Evolutionary conservation across 768 basidiomycete genomes (phyloP).

Genomic region (Tricholoma sp.): DNA sequence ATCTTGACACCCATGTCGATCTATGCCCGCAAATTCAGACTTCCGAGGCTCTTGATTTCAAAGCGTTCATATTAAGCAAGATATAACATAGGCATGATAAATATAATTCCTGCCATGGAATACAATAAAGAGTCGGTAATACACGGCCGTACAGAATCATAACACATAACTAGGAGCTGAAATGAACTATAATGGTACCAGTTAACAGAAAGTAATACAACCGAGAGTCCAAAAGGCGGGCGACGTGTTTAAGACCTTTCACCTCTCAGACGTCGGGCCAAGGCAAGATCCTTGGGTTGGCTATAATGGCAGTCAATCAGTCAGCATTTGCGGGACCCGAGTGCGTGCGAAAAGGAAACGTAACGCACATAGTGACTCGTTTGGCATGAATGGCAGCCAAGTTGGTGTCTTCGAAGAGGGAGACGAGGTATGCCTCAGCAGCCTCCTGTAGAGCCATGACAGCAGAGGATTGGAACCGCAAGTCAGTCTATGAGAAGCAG

Average conservation of each 20-base stretch:
- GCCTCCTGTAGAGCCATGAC: conserved; percentile 94
- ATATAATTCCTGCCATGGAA: conserved; percentile 1
- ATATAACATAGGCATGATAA: conserved; percentile 1
- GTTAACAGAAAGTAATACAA: not conserved
- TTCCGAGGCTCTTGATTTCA: conserved; percentile 32
- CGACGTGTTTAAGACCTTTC: conserved; percentile 61
- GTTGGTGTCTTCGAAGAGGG: conserved; percentile 85
- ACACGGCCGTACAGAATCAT: conserved; percentile 2
- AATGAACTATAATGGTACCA: not conserved
- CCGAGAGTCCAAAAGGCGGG: not conserved
- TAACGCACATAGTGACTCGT: conserved; percentile 61
- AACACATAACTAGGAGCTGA: conserved; percentile 1
- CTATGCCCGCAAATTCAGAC: conserved; percentile 23
- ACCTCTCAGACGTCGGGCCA: conserved; percentile 82
- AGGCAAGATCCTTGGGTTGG: conserved; percentile 86
- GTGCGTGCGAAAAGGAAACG: not conserved
- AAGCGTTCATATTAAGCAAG: not conserved
- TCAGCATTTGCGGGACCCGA: conserved; percentile 8
- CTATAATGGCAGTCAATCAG: conserved; percentile 27
- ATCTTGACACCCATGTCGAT: no score
- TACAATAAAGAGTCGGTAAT: not conserved
- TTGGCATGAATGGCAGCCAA: conserved; percentile 90
- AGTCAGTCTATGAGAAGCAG: conserved; percentile 54
- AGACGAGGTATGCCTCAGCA: conserved; percentile 85
- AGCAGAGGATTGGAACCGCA: conserved; percentile 95